A percentile compares a stretch with the other conserved stretches of the same genome.
Conservation (phyloP, 2,329 filamentous ascomycete species). For the Fusarium concolor region DNA sequence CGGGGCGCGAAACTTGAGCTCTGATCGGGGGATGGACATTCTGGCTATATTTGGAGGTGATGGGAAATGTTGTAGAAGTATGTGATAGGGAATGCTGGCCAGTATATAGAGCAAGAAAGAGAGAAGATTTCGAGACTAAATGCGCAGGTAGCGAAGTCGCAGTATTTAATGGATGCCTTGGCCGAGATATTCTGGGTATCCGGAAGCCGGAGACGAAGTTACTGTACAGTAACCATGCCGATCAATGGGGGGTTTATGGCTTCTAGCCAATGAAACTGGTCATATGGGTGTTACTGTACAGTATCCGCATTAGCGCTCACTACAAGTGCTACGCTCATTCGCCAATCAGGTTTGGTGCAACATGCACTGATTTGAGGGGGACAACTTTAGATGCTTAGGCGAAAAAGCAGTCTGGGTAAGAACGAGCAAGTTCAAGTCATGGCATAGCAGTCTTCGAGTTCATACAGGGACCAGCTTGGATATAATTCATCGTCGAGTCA, state of each 20-base stretch:
- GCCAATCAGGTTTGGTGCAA: no score
- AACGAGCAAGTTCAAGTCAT: no score
- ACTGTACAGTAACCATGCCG: slow-evolving; percentile 15
- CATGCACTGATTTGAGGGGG: no score
- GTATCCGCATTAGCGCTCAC: slow-evolving; percentile 23
- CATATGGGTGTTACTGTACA: slow-evolving; percentile 8
- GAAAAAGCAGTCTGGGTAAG: no score
- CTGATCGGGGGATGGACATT: slow-evolving; percentile 20
- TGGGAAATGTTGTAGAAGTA: neutral
- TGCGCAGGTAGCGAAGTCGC: accelerated
- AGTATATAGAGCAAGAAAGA: no score
- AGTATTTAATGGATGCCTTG: neutral
- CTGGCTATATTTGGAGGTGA: neutral
- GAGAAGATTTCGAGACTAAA: neutral
- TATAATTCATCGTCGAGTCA: neutral
- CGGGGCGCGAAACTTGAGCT: slow-evolving; percentile 11
- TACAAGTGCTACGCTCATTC: no score
- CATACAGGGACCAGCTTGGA: no score
- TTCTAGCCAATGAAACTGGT: neutral
- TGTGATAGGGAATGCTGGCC: no score
- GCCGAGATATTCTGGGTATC: no score
- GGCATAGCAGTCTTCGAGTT: no score
- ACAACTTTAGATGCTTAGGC: no score
- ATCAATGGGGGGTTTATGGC: neutral
- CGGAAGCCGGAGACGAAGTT: neutral